Conservation (phyloP, 257 asterid genomes). For the Lantana camara region DNA sequence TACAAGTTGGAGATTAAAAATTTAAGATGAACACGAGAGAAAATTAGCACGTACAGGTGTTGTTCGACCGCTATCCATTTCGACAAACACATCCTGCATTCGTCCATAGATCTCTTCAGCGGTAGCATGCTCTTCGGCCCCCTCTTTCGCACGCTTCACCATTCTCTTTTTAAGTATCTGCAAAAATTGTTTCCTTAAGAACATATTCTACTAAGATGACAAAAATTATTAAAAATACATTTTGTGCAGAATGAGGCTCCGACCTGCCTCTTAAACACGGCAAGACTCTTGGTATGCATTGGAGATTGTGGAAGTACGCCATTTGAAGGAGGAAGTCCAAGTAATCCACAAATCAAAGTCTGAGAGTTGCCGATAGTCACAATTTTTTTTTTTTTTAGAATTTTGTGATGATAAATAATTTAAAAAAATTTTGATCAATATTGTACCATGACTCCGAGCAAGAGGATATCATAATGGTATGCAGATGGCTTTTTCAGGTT, state of each 20-base stretch:
- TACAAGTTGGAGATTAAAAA: too few species aligned
- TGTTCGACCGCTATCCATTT: constrained; percentile 60
- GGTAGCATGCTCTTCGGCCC: constrained; percentile 63
- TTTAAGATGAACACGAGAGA: too few species aligned
- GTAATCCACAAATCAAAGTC: constrained; percentile 88
- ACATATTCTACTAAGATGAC: background rate
- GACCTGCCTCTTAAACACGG: constrained; percentile 78
- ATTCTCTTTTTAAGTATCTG: constrained; percentile 70
- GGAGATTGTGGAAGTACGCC: constrained; percentile 98
- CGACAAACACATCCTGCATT: constrained; percentile 81
- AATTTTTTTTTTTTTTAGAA: background rate
- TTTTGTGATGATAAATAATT: background rate
- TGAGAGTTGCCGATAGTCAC: constrained; percentile 27
- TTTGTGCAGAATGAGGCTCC: background rate
- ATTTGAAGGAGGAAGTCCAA: constrained; percentile 93
- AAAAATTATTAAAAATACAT: background rate
- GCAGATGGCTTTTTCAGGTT: constrained; percentile 80
- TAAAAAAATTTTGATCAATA: background rate
- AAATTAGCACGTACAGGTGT: constrained; percentile 42
- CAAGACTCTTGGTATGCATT: constrained; percentile 91
- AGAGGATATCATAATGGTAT: constrained; percentile 72
- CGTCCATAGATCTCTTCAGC: constrained; percentile 77
- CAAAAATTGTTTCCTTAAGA: background rate
- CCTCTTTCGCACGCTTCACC: constrained; percentile 76
- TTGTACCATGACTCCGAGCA: constrained; percentile 76